Evolutionary conservation across 2,329 filamentous ascomycete species (phyloP).

Genomic region (Blastomyces parvus): DNA sequence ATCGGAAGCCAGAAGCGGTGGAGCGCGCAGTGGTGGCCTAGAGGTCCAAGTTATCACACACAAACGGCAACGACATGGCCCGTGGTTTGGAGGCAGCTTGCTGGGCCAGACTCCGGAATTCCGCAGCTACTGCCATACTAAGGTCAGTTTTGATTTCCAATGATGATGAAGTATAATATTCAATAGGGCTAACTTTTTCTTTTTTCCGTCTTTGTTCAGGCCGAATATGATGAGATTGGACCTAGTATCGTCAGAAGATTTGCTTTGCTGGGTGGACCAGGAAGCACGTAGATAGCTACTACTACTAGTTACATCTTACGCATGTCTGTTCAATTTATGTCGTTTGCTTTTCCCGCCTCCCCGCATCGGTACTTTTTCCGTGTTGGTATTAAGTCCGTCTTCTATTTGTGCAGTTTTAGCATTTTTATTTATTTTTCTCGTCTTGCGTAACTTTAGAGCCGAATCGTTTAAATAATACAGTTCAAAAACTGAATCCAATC

Average conservation of each 20-base stretch:
- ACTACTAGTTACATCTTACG: neutral
- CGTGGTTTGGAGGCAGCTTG: slow-evolving; percentile 96
- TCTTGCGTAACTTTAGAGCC: slow-evolving; percentile 3
- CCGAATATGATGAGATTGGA: slow-evolving; percentile 85
- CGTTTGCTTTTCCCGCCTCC: neutral
- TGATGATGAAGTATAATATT: slow-evolving; percentile 1
- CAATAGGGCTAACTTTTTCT: slow-evolving; percentile 3
- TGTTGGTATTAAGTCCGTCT: neutral
- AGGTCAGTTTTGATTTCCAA: slow-evolving; percentile 39
- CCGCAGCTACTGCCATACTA: slow-evolving; percentile 96
- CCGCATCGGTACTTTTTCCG: neutral
- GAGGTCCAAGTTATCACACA: slow-evolving; percentile 97
- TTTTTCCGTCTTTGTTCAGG: slow-evolving; percentile 16
- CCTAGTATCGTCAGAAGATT: slow-evolving; percentile 93
- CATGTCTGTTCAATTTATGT: slow-evolving; percentile 4
- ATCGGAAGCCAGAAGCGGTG: slow-evolving; percentile 83
- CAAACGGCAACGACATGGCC: slow-evolving; percentile 92
- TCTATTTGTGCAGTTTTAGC: neutral
- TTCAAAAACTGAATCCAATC: neutral
- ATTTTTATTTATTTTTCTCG: neutral
- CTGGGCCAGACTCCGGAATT: slow-evolving; percentile 97
- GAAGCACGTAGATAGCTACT: slow-evolving; percentile 38
- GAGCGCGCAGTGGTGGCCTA: slow-evolving; percentile 83
- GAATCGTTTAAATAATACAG: slow-evolving; percentile 4
- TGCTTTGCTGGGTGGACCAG: slow-evolving; percentile 83